Evolutionary conservation across 345 rosid species (phyloP).

Genomic region (Ricinus communis): DNA sequence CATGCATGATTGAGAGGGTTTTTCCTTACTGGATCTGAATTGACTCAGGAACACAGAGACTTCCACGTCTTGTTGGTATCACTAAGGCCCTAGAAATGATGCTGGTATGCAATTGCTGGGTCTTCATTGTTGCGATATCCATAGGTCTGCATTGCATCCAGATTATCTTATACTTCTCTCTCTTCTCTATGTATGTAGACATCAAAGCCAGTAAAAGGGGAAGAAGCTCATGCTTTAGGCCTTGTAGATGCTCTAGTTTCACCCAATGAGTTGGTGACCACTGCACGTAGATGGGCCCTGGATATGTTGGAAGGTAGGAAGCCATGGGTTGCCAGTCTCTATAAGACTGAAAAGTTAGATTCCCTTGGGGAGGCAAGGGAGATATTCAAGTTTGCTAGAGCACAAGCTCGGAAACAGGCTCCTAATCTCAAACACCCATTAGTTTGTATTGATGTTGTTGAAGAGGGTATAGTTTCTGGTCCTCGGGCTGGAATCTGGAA

Average conservation of each 20-base stretch:
- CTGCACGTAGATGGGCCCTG: slow-evolving; percentile 86
- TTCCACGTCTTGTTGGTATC: slow-evolving; percentile 98
- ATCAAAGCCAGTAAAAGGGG: slow-evolving; percentile 74
- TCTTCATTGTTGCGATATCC: slow-evolving; percentile 17
- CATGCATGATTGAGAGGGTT: not conserved
- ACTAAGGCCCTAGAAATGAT: slow-evolving; percentile 93
- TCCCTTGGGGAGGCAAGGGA: slow-evolving; percentile 90
- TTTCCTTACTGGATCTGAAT: slow-evolving; percentile 24
- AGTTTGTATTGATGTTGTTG: slow-evolving; percentile 79
- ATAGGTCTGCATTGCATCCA: slow-evolving; percentile 3
- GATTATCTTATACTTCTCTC: not conserved
- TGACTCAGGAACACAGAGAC: slow-evolving; percentile 89
- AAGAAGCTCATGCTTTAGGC: slow-evolving; percentile 72
- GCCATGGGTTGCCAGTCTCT: slow-evolving; percentile 84
- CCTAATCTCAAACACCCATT: slow-evolving; percentile 85
- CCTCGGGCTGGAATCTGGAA: slow-evolving; percentile 77
- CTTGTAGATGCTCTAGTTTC: slow-evolving; percentile 81
- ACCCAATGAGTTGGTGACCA: slow-evolving; percentile 51
- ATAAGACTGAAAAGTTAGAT: slow-evolving; percentile 75
- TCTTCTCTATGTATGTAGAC: slow-evolving; percentile 40
- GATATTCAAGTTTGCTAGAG: slow-evolving; percentile 78
- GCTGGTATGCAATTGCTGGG: slow-evolving; percentile 55
- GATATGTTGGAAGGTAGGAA: slow-evolving; percentile 67
- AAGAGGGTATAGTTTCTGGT: slow-evolving; percentile 83
- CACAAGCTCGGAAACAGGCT: slow-evolving; percentile 66